These are phyloP conservation scores for Ophiocordyceps unilateralis DNA, from an alignment of 2,329 filamentous ascomycete genomes.

Conservation along the genomic window DNA sequence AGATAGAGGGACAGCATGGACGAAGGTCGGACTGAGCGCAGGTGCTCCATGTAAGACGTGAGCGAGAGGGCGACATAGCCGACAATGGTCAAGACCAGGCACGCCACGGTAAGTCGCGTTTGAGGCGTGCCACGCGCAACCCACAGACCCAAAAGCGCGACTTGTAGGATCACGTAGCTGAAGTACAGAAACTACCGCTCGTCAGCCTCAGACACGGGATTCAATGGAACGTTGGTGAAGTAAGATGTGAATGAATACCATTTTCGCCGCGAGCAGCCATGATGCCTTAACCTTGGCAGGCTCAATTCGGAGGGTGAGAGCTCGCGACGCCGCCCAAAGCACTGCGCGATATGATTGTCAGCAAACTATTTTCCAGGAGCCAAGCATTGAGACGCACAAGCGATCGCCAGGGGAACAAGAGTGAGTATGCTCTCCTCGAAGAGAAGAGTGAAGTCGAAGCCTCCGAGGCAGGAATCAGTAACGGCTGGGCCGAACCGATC, in stretches of 20 bases:
- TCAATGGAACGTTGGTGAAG: not conserved
- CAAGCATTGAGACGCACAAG: constrained; percentile 2
- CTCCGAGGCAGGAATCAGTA: constrained; percentile 6
- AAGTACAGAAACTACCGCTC: not conserved
- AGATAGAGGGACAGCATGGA: constrained; percentile 13
- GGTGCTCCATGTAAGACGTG: constrained; percentile 16
- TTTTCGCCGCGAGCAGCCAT: constrained; percentile 4
- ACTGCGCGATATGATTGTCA: not conserved
- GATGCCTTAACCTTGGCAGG: constrained; percentile 3
- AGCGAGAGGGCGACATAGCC: constrained; percentile 4
- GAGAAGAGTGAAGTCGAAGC: constrained; percentile 13
- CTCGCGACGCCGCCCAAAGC: not conserved
- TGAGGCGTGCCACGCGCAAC: constrained; percentile 2
- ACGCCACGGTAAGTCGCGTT: constrained; percentile 6
- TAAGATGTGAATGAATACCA: constrained; percentile 1
- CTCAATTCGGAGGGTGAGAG: constrained; percentile 1
- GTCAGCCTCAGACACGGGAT: not conserved
- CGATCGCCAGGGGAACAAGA: constrained; percentile 6
- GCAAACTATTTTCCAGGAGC: not conserved
- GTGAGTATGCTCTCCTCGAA: constrained; percentile 11
- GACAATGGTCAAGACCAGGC: constrained; percentile 4
- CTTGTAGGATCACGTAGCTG: constrained; percentile 4
- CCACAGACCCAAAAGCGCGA: constrained; percentile 7
- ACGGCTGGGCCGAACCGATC: constrained; percentile 6
- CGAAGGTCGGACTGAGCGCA: constrained; percentile 14